Percentiles rank a stretch among this genome's conserved stretches.
phyloP scores from a whole-genome alignment of 148 eudicot genomes.

The Amaranthus hypochondriacus region DNA sequence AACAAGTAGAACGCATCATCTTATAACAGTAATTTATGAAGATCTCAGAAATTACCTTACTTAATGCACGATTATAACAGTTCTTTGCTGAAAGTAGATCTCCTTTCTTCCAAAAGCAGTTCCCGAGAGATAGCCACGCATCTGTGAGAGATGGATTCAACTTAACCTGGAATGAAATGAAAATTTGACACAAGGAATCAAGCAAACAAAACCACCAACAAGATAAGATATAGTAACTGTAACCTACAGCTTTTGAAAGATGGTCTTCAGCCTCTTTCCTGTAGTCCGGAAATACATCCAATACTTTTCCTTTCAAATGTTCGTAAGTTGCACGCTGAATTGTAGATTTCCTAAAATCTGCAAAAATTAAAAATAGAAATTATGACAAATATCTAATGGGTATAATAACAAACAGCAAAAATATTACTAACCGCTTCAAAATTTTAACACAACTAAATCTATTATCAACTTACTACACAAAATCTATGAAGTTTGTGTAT shows the following conservation, averaged over 20 bases:
- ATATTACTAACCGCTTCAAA: too few relatives aligned
- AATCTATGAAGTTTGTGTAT: too few relatives aligned
- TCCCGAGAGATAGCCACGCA: slow-evolving; percentile 91
- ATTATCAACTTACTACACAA: too few relatives aligned
- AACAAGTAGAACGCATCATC: background rate
- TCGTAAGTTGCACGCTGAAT: slow-evolving; percentile 76
- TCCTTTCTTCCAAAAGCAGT: slow-evolving; percentile 93
- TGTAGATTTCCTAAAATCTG: slow-evolving; percentile 68
- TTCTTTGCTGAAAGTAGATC: slow-evolving; percentile 67
- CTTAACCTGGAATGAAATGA: slow-evolving; percentile 59
- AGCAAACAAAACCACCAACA: slow-evolving; percentile 1
- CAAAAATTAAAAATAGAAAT: slow-evolving; percentile 8
- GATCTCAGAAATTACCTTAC: slow-evolving; percentile 46
- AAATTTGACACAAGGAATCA: slow-evolving; percentile 3
- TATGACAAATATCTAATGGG: too few relatives aligned
- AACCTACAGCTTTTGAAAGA: slow-evolving; percentile 90
- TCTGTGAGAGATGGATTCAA: slow-evolving; percentile 83
- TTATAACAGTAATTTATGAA: background rate
- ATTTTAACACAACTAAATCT: too few relatives aligned
- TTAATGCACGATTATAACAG: slow-evolving; percentile 68
- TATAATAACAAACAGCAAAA: too few relatives aligned
- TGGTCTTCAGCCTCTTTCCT: slow-evolving; percentile 95
- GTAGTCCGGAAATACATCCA: slow-evolving; percentile 80
- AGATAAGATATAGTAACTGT: slow-evolving; percentile 4
- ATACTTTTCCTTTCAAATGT: slow-evolving; percentile 77